Percentiles rank a stretch among this genome's conserved stretches.
Evolutionary conservation across 345 rosid species (phyloP).

Genomic region (Ceriops tagal): DNA sequence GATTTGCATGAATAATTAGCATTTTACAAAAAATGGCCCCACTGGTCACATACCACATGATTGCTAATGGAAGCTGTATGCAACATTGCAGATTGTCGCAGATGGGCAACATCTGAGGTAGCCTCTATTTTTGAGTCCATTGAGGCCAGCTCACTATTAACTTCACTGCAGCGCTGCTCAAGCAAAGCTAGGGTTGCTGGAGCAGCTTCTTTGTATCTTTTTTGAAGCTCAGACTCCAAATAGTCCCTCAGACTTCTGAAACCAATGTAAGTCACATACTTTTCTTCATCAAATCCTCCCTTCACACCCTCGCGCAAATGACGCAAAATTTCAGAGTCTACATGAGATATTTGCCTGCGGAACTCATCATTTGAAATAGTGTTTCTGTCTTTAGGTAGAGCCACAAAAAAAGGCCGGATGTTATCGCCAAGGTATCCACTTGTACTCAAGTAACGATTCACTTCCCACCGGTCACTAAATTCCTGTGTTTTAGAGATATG

Average conservation of each 20-base stretch:
- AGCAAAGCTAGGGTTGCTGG: constrained; percentile 97
- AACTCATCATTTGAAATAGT: constrained; percentile 84
- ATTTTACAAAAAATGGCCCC: not conserved
- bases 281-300: constrained; percentile 96
- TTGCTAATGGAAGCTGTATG: constrained; percentile 77
- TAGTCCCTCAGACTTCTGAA: constrained; percentile 77
- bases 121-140: constrained; percentile 75
- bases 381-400: constrained; percentile 82
- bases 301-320: constrained; percentile 75
- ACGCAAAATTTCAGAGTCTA: constrained; percentile 60
- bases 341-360: constrained; percentile 77
- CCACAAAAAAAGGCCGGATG: constrained; percentile 79
- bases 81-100: constrained; percentile 83
- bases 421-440: constrained; percentile 95
- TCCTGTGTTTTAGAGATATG: constrained; percentile 46
- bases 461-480: constrained; percentile 79
- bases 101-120: constrained; percentile 88
- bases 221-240: constrained; percentile 88
- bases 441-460: constrained; percentile 85
- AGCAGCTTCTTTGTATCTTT: constrained; percentile 88
- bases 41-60: constrained; percentile 62
- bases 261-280: constrained; percentile 63
- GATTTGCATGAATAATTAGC: not conserved
- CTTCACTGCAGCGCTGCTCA: constrained; percentile 83
- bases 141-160: constrained; percentile 50